Base-by-base conservation (phyloP, 352 stramenopile genomes). In the Globisporangium ultimum region DNA sequence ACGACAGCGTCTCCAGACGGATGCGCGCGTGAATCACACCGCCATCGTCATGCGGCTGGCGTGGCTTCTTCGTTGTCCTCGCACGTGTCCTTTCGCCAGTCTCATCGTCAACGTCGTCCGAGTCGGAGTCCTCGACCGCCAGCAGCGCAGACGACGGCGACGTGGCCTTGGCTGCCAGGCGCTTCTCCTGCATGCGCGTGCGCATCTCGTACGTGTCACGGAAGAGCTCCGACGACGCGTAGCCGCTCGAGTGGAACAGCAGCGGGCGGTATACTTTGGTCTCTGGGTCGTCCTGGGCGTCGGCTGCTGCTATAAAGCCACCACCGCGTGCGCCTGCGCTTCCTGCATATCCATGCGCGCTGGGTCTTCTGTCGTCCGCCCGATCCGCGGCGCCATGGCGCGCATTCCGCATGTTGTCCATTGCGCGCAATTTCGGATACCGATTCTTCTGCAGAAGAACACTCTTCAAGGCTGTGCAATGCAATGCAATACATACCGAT, bases 121-220 rank as follows among this genome's bases (percentile, higher is more conserved):
- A 36, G 28, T 36, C 28, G 28, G 18, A 13, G 20, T 36, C 40
- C 3, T 14, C 36, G 40, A 32, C 40, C 3, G 47, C 48, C 45
- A 75, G 59, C 52, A 63, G 53, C 22, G 76, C 64, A 49, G 63
- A 63, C 17, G 64, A 63, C 7, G 61, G 64, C 1, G 64, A 76
- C n/a, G 40, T 21, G 2, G 13, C n/a, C 12, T 34, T 14, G 38
- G 24, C 28, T 10, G 54, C 51, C 12, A 65, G 45, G 18, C 60
- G 61, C 8, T 40, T 24, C 48, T 68, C 42, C 12, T 52, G 56
- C 53, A 93, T 75, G 7, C 83, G 80, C 59, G 68, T 70, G 53
- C 79, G 83, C 79, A 93, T 91, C 67, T 93, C 83, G 49, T 83
- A 93, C 20, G 71, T 78, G 66, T 95, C 85, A 20, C 76, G 78